Conservation (phyloP, 2,329 filamentous ascomycete genomes). For the Cladosporium sp. region DNA sequence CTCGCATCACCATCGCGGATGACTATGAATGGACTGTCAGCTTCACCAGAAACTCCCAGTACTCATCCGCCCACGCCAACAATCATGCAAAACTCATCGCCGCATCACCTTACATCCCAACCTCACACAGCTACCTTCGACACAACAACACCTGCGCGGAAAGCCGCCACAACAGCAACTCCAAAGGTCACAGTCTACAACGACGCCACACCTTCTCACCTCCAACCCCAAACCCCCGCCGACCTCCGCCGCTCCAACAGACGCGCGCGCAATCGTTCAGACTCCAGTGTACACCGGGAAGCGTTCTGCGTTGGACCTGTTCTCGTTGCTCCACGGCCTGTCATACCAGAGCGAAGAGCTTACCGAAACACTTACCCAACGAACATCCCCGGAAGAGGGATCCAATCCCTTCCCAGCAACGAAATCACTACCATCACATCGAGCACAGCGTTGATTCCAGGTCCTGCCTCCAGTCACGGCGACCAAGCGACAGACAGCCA, state of each 20-base stretch:
- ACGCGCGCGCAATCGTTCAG: conserved; percentile 17
- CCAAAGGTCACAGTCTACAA: conserved; percentile 28
- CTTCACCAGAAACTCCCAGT: neutral
- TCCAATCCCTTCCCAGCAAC: neutral
- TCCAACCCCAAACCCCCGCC: conserved; percentile 33
- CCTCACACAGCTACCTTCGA: neutral
- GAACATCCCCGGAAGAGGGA: conserved; percentile 2
- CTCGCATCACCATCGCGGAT: conserved; percentile 4
- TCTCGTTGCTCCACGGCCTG: conserved; percentile 5
- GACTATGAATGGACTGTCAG: neutral
- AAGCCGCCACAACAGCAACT: conserved; percentile 14
- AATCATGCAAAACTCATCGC: neutral
- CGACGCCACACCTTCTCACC: conserved; percentile 22
- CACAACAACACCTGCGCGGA: neutral
- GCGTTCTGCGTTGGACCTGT: conserved; percentile 1
- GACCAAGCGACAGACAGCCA: no score
- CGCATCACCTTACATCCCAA: neutral
- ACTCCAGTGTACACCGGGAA: conserved; percentile 11
- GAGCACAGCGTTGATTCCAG: no score
- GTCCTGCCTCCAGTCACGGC: no score
- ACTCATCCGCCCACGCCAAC: neutral
- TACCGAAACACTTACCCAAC: conserved; percentile 17
- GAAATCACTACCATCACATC: no score
- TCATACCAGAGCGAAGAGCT: conserved; percentile 10
- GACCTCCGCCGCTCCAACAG: conserved; percentile 19